Conservation (phyloP, 2,329 filamentous ascomycete genomes). For the Exophiala aquamarina region DNA sequence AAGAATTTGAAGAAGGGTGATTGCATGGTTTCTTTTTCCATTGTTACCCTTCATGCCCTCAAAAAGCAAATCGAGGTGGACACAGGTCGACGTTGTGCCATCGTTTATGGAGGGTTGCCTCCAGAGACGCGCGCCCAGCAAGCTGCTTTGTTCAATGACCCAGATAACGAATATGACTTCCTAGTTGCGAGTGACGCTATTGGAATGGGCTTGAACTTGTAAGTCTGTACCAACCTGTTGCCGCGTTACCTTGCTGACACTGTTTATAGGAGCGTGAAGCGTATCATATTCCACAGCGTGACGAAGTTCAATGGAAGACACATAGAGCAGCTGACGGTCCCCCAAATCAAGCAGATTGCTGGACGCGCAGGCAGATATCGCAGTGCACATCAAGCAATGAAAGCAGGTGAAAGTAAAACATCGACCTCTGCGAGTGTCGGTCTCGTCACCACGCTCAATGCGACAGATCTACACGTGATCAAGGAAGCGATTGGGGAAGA, state of each 20-base stretch:
- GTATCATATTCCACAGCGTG: slow-evolving; percentile 80
- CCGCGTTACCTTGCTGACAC: slow-evolving; percentile 11
- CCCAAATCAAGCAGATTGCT: slow-evolving; percentile 92
- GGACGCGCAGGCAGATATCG: slow-evolving; percentile 87
- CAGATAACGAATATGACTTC: slow-evolving; percentile 91
- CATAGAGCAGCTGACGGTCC: slow-evolving; percentile 61
- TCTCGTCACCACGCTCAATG: slow-evolving; percentile 75
- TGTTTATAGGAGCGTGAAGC: slow-evolving; percentile 66
- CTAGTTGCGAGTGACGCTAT: slow-evolving; percentile 94
- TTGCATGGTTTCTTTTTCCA: slow-evolving; percentile 82
- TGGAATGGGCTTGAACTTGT: slow-evolving; percentile 94
- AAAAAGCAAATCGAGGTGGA: slow-evolving; percentile 73
- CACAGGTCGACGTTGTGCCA: slow-evolving; percentile 80
- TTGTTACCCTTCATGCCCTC: slow-evolving; percentile 76
- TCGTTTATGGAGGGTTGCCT: slow-evolving; percentile 88
- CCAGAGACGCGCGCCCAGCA: slow-evolving; percentile 92
- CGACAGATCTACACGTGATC: slow-evolving; percentile 65
- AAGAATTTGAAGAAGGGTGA: slow-evolving; percentile 79
- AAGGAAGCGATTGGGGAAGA: slow-evolving; percentile 62
- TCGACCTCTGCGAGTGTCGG: slow-evolving; percentile 52
- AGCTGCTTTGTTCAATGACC: slow-evolving; percentile 90
- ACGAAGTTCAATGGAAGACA: slow-evolving; percentile 67
- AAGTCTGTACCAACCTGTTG: slow-evolving; percentile 36
- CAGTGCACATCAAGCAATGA: slow-evolving; percentile 60
- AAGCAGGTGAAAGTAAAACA: slow-evolving; percentile 11